Evolutionary conservation across 805 yeast species (phyloP).

Genomic region (Hanseniaspora hatyaiensis): DNA sequence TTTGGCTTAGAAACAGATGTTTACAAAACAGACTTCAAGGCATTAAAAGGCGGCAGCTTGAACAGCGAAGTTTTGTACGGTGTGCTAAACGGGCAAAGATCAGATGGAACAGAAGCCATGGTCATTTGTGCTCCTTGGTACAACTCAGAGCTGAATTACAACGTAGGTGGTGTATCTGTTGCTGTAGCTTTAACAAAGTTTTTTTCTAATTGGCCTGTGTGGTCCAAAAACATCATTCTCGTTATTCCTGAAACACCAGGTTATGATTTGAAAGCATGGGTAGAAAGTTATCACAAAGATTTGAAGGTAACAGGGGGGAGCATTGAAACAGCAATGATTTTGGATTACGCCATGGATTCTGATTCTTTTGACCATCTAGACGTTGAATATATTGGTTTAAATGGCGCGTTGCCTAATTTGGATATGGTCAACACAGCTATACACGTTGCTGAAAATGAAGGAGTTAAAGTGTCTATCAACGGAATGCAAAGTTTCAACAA

Average conservation of each 20-base stretch:
- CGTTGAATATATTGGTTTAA: conserved; percentile 71
- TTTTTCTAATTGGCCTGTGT: conserved; percentile 74
- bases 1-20: conserved; percentile 58
- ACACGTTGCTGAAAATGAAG: conserved; percentile 64
- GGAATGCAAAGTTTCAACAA: conserved; percentile 37
- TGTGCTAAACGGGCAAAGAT: conserved; percentile 81
- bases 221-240: conserved; percentile 88
- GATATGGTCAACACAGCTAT: conserved; percentile 78
- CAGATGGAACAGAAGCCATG: conserved; percentile 93
- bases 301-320: conserved; percentile 86
- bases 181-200: conserved; percentile 64
- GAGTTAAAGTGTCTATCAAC: conserved; percentile 57
- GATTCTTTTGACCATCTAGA: conserved; percentile 70
- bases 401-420: conserved; percentile 91
- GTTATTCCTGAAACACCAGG: conserved; percentile 69
- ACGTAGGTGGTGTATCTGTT: conserved; percentile 71
- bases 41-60: not conserved
- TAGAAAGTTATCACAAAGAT: conserved; percentile 78
- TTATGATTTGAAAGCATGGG: conserved; percentile 71
- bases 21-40: conserved; percentile 33
- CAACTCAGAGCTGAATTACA: conserved; percentile 28
- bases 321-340: conserved; percentile 75
- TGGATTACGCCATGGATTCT: conserved; percentile 57
- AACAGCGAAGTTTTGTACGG: conserved; percentile 45
- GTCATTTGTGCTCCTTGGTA: conserved; percentile 82